These are phyloP conservation scores for Massariosphaeria phaeospora DNA, from an alignment of 495 filamentous ascomycete species.

Conservation along the genomic window DNA sequence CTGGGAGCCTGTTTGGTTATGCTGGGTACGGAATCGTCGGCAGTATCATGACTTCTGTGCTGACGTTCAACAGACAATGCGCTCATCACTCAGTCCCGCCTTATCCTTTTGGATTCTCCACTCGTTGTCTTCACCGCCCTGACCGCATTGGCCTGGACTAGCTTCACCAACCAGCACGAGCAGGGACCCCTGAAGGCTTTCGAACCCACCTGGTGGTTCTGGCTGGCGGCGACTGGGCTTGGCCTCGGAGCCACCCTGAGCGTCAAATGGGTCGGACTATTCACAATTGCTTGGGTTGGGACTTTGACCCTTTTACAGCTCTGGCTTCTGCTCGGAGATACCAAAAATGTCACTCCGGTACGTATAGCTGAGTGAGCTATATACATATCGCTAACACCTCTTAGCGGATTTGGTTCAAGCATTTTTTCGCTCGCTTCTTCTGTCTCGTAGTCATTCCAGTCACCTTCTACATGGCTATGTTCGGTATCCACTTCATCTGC, in stretches of 20 bases:
- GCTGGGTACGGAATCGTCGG: constrained; percentile 62
- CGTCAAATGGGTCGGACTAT: constrained; percentile 98
- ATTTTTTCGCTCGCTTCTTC: constrained; percentile 85
- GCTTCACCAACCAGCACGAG: constrained; percentile 95
- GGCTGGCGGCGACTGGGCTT: constrained; percentile 81
- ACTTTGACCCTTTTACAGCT: constrained; percentile 84
- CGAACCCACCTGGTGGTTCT: constrained; percentile 91
- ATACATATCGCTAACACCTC: too few species aligned
- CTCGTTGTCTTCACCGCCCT: constrained; percentile 90
- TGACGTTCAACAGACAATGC: constrained; percentile 67
- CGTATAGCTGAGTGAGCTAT: constrained; percentile 43
- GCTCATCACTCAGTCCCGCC: constrained; percentile 84
- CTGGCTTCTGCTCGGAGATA: constrained; percentile 89
- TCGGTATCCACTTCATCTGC: constrained; percentile 90
- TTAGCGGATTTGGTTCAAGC: constrained; percentile 90
- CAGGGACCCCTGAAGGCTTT: constrained; percentile 84
- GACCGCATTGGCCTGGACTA: constrained; percentile 84
- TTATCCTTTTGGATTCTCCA: constrained; percentile 94
- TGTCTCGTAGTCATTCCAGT: constrained; percentile 88
- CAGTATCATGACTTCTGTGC: not conserved
- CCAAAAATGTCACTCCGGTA: constrained; percentile 72
- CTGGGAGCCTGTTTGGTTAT: constrained; percentile 81
- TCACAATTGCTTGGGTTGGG: constrained; percentile 98
- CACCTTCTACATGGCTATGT: constrained; percentile 91
- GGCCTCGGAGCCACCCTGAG: constrained; percentile 86